Evolutionary conservation across 108 stramenopile species (phyloP), one percentile per base, ranked within the genome.

Genomic region (Cyclostephanos tholiformis): DNA sequence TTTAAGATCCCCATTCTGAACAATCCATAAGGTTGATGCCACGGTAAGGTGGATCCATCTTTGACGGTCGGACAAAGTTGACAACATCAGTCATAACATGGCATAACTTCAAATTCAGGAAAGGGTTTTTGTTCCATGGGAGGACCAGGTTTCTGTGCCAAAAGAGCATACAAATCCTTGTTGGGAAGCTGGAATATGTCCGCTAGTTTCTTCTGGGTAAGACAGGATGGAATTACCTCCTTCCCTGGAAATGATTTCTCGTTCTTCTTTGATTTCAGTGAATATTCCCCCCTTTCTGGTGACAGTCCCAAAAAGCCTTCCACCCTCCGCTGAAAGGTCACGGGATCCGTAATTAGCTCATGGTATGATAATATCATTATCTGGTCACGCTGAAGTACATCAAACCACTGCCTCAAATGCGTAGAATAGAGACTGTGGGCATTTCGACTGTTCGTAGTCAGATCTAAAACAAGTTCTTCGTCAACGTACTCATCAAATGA

Each of bases 291-390:
- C 4, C 36, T 41, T 8, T 41, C 0, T 1, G 41, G 41, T 41
- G 41, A 12, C 36, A 55, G 29, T 35, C 64, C 73, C 0, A 82
- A 48, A 71, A 79, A 83, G 6, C 17, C 27, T 59, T 83, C 67
- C 13, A 83, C 63, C 23, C 82, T 55, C 30, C 59, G 32, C 38
- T 63, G 22, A 14, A 75, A 17, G n/a, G 35, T 79, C 32, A 38
- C 13, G 60, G 82, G 82, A 63, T 70, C 49, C 11, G 11, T 13
- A 5, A 39, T 14, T 2, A 83, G 67, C 60, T 83, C 82, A 16
- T 79, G 50, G 39, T 79, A 83, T 2, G 68, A 75, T 60, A 83
- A 38, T 14, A 83, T 46, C 9, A 83, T 39, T 19, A 83, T 74
- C 25, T 83, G 66, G 32, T 69, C 25, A 8, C 82, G 77, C n/a